Base-by-base conservation (phyloP, 805 yeast genomes). In the Nakazawaea pomicola region DNA sequence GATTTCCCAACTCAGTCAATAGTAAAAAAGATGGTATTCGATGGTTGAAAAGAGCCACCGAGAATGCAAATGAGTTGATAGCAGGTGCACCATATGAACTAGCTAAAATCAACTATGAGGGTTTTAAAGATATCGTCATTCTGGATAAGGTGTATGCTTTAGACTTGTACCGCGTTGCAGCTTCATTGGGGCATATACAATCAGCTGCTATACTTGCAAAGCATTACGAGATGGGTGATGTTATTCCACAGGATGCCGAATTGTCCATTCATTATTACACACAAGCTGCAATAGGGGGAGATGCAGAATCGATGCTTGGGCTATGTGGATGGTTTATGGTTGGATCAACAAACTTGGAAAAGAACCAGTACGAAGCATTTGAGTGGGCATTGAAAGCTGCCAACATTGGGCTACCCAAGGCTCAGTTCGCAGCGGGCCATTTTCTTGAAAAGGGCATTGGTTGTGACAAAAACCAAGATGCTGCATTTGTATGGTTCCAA, bases 281-380 rank as follows among this genome's bases (percentile, higher is more conserved):
- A 0, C 80, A 84, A 48, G 96, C 96, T 0, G 96, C 98, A 0
- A 59, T 81, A 23, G 81, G 81, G 4, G 96, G 96, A 6, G 95
- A 93, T 58, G 74, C 95, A 1, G 80, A 76, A 36, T 82, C 95
- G 9, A 93, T 91, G 95, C 68, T 91, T 54, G 90, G 95, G 1
- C 69, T 91, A 66, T 90, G 97, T 60, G 96, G 97, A 1, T 93
- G 98, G 97, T 93, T 91, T 58, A 68, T 91, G 60, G 83, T 88
- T 20, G 99, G 99, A 0, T 80, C 86, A 25, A 90, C 84, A 25
- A 90, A 93, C n/a, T 70, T 93, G 51, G 81, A 80, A 7, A 75
- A 76, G 47, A 91, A 90, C 58, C 84, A 82, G 41, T 74, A 65
- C 40, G 96, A 90, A 61, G 95, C 97, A 1, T 91, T 82, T 58